Evolutionary conservation across 306 rosid species (phyloP).

Genomic region (Dicorynia guianensis): DNA sequence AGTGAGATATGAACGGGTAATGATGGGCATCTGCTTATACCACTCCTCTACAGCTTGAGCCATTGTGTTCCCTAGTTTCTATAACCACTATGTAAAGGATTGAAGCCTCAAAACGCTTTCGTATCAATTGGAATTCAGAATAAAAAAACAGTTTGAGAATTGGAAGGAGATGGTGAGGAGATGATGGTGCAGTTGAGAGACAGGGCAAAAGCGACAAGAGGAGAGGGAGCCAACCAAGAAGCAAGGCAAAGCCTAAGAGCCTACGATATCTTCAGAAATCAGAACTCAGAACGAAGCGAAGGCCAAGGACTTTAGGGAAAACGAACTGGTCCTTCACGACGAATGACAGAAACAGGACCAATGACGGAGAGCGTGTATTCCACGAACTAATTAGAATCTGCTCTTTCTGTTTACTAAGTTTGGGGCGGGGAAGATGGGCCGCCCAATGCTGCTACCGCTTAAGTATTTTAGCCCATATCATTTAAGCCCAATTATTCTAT

Average conservation of each 20-base stretch:
- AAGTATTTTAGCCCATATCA: too few relatives aligned
- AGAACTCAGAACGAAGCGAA: too few relatives aligned
- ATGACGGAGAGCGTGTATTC: constrained; percentile 44
- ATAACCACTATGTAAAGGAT: neutral
- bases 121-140: neutral
- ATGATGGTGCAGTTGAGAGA: neutral
- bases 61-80: constrained; percentile 35
- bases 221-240: neutral
- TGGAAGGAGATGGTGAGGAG: neutral
- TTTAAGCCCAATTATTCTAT: too few relatives aligned
- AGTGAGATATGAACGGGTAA: constrained; percentile 71
- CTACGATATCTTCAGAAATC: neutral
- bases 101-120: neutral
- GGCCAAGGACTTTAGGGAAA: neutral
- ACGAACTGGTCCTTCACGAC: neutral
- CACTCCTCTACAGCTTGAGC: constrained; percentile 84
- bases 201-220: neutral
- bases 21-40: constrained; percentile 76
- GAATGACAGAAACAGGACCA: constrained; percentile 46
- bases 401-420: neutral
- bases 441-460: too few relatives aligned
- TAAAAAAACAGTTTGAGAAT: neutral
- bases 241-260: neutral
- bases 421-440: neutral
- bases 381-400: constrained; percentile 54